A percentile compares a stretch with the other conserved stretches of the same genome.
phyloP scores from a whole-genome alignment of 768 basidiomycete species.

The Lactarius akahatsu region DNA sequence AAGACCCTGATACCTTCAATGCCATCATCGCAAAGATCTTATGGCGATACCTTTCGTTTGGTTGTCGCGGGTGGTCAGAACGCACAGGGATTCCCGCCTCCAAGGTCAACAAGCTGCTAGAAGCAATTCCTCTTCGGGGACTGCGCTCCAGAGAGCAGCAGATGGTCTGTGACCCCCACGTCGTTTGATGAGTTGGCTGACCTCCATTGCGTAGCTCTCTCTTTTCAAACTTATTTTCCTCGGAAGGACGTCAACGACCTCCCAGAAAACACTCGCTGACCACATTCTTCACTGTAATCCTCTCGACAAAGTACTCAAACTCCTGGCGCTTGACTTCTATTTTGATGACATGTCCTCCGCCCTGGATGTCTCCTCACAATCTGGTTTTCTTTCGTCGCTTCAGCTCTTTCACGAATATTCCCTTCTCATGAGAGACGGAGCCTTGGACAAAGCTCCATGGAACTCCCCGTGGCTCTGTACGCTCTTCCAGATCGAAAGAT shows the following conservation, averaged over 20 bases:
- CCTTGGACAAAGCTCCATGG: conserved; percentile 19
- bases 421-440: conserved; percentile 14
- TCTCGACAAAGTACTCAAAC: conserved; percentile 9
- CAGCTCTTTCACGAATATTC: conserved; percentile 19
- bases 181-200: not conserved
- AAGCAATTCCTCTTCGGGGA: not conserved
- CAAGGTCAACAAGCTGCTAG: not conserved
- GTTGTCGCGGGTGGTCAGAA: conserved; percentile 19
- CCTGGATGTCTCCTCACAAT: conserved; percentile 18
- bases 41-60: conserved; percentile 35
- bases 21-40: conserved; percentile 40
- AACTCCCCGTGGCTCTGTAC: conserved; percentile 11
- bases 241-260: not conserved
- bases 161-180: not conserved
- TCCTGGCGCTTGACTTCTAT: conserved; percentile 14
- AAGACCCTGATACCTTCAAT: conserved; percentile 33
- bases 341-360: conserved; percentile 21
- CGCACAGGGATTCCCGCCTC: not conserved
- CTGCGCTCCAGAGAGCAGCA: conserved; percentile 2
- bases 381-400: conserved; percentile 8
- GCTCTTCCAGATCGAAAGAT: conserved; percentile 18
- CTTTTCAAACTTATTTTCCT: conserved; percentile 17
- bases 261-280: conserved; percentile 2
- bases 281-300: conserved; percentile 3
- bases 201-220: conserved; percentile 1